These are phyloP conservation scores for Pyrenochaeta sp. DNA, from an alignment of 2,329 filamentous ascomycete genomes.

Conservation along the genomic window DNA sequence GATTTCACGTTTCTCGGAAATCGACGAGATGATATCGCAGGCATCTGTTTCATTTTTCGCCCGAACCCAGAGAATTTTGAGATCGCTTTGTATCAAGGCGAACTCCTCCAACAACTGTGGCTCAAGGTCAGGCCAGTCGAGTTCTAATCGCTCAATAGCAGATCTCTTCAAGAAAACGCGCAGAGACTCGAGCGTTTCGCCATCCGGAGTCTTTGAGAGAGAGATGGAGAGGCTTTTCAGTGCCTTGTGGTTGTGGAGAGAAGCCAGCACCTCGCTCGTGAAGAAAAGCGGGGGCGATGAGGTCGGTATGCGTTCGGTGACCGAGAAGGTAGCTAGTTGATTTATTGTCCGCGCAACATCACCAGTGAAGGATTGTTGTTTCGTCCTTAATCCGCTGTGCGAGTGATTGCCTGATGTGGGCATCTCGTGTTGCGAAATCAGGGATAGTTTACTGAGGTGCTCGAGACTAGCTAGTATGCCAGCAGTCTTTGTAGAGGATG, in stretches of 20 bases:
- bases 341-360: conserved; percentile 21
- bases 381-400: conserved; percentile 20
- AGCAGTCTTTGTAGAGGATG: conserved; percentile 24
- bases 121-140: conserved; percentile 37
- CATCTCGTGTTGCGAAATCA: conserved; percentile 28
- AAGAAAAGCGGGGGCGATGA: conserved; percentile 26
- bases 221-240: conserved; percentile 25
- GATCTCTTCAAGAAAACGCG: conserved; percentile 21
- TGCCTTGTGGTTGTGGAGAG: conserved; percentile 24
- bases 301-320: conserved; percentile 19
- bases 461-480: conserved; percentile 28
- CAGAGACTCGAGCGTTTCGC: conserved; percentile 25
- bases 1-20: conserved; percentile 15
- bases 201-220: conserved; percentile 25
- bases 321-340: conserved; percentile 27
- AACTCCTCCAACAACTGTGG: conserved; percentile 20
- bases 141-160: conserved; percentile 27
- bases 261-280: conserved; percentile 25
- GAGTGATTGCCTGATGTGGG: conserved; percentile 12
- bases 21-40: conserved; percentile 18
- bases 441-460: conserved; percentile 26
- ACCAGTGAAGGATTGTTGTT: conserved; percentile 24
- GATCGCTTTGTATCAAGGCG: conserved; percentile 13
- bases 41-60: conserved; percentile 15
- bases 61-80: conserved; percentile 31